Percentiles rank a stretch among this genome's conserved stretches.
Evolutionary conservation across 176 grass and related monocot genomes (phyloP).

Genomic region (Thalia dealbata): DNA sequence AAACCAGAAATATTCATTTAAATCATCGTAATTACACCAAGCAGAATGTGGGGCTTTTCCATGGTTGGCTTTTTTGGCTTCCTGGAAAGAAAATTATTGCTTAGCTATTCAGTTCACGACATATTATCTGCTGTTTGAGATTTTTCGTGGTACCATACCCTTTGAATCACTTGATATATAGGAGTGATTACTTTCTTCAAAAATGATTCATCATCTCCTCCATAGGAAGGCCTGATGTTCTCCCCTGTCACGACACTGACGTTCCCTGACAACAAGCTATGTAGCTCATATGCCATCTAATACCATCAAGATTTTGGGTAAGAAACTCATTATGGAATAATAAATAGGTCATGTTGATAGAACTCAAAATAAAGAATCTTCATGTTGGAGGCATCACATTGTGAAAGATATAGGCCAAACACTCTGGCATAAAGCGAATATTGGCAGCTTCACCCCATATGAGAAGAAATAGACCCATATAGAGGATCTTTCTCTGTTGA

Average conservation of each 20-base stretch:
- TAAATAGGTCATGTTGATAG: not conserved
- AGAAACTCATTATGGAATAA: not conserved
- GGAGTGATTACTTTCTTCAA: slow-evolving; percentile 93
- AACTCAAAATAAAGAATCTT: not conserved
- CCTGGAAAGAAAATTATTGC: slow-evolving; percentile 31
- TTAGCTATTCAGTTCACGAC: not conserved
- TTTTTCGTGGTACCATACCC: slow-evolving; percentile 26
- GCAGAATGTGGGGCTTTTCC: slow-evolving; percentile 81
- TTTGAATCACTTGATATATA: slow-evolving; percentile 76
- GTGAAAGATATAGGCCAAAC: slow-evolving; percentile 96
- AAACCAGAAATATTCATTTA: slow-evolving; percentile 95
- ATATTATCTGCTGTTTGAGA: not conserved
- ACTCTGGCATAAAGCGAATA: slow-evolving; percentile 86
- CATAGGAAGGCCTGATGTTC: slow-evolving; percentile 92
- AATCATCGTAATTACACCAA: slow-evolving; percentile 97
- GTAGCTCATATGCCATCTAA: slow-evolving; percentile 93
- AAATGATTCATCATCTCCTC: slow-evolving; percentile 87
- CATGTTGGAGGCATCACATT: slow-evolving; percentile 38
- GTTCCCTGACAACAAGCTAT: slow-evolving; percentile 70
- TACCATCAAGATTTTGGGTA: slow-evolving; percentile 19
- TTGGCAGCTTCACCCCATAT: slow-evolving; percentile 95
- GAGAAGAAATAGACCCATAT: slow-evolving; percentile 91
- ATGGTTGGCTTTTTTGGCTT: slow-evolving; percentile 82
- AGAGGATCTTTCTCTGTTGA: slow-evolving; percentile 78
- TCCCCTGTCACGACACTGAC: slow-evolving; percentile 91